Conservation (phyloP, 2,329 filamentous ascomycete species). For the Sporothrix brunneoviolacea region DNA sequence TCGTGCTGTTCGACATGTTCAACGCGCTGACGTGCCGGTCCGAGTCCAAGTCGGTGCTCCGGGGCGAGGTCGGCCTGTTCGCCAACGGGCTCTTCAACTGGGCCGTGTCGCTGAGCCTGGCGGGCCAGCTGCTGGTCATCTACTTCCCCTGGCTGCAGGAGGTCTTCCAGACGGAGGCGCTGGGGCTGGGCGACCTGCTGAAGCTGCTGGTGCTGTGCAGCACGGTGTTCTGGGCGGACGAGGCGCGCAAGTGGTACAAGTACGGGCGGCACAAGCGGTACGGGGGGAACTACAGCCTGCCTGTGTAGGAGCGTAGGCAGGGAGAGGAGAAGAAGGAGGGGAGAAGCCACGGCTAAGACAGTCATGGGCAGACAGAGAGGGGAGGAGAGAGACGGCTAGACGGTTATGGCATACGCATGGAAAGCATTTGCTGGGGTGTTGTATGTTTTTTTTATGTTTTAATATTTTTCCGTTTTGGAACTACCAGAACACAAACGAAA, state of each 20-base stretch:
- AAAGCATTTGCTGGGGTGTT: no score
- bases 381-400: no score
- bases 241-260: conserved; percentile 73
- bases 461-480: no score
- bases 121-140: conserved; percentile 84
- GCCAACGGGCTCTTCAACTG: conserved; percentile 95
- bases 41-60: conserved; percentile 80
- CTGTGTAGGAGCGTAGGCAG: conserved; percentile 44
- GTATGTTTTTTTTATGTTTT: no score
- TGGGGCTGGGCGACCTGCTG: conserved; percentile 67
- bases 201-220: conserved; percentile 71
- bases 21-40: conserved; percentile 91
- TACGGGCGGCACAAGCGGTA: conserved; percentile 49
- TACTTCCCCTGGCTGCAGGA: conserved; percentile 91
- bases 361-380: no score
- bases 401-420: no score
- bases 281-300: conserved; percentile 57
- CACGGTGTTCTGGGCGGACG: conserved; percentile 91
- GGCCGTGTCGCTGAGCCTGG: conserved; percentile 76
- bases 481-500: no score
- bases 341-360: no score
- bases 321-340: not conserved
- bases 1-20: conserved; percentile 99
- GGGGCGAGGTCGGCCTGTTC: conserved; percentile 76
- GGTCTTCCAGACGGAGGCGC: conserved; percentile 90